phyloP scores from a whole-genome alignment of 345 rosid species.

The Aquilaria yunnanensis region DNA sequence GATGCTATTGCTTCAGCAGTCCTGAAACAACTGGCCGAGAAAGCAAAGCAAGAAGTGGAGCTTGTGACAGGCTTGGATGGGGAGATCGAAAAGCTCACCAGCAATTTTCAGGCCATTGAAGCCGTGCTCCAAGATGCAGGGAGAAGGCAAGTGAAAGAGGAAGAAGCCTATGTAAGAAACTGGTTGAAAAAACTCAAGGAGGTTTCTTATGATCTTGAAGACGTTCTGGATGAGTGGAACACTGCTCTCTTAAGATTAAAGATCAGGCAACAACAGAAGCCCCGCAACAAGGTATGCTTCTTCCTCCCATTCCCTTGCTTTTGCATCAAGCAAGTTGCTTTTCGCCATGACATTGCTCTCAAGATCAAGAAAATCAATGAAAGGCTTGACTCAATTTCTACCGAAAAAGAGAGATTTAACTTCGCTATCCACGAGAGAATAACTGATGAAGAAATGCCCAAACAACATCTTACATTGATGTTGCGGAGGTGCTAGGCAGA shows the following conservation, averaged over 20 bases:
- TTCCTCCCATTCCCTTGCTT: background rate
- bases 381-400: background rate
- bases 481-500: conserved; percentile 10
- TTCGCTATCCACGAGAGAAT: no score
- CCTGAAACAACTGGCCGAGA: background rate
- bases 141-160: background rate
- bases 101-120: background rate
- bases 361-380: background rate
- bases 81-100: background rate
- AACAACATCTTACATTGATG: background rate
- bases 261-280: background rate
- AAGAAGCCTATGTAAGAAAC: background rate
- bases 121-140: conserved; percentile 2
- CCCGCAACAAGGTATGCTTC: background rate
- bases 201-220: background rate
- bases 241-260: background rate
- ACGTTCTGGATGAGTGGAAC: background rate
- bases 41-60: background rate
- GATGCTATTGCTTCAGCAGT: background rate
- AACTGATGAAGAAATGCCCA: background rate
- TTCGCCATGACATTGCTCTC: background rate
- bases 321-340: background rate
- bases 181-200: background rate
- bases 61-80: background rate
- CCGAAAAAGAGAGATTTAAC: background rate